Evolutionary conservation across 2,329 filamentous ascomycete species (phyloP).

Genomic region (Curvularia lunata): DNA sequence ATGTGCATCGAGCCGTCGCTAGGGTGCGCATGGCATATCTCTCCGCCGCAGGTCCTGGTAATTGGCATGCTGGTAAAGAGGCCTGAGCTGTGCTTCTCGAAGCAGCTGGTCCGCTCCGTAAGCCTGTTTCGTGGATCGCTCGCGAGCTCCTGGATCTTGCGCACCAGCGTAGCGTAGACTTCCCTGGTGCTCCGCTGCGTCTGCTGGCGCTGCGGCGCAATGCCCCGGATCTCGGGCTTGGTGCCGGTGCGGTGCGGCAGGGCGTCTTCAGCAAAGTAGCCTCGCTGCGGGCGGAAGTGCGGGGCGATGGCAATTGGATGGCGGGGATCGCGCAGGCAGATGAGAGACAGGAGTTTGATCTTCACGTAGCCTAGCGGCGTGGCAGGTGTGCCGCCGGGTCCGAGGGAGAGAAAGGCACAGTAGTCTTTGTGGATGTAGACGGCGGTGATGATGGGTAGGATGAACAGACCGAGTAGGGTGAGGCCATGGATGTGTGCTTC

Average conservation of each 20-base stretch:
- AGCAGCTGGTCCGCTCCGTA: constrained; percentile 69
- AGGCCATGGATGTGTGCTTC: constrained; percentile 8
- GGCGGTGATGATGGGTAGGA: constrained; percentile 36
- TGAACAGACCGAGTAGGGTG: constrained; percentile 29
- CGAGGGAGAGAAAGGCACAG: constrained; percentile 74
- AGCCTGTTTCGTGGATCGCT: constrained; percentile 39
- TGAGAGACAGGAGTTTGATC: constrained; percentile 74
- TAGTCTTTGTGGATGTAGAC: constrained; percentile 71
- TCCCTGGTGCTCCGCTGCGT: constrained; percentile 67
- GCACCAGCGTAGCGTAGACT: constrained; percentile 49
- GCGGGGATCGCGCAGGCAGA: constrained; percentile 75
- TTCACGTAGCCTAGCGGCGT: constrained; percentile 75
- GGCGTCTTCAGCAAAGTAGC: constrained; percentile 59
- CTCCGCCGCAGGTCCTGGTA: constrained; percentile 76
- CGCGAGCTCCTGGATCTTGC: constrained; percentile 29
- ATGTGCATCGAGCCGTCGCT: constrained; percentile 79
- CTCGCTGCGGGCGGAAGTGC: constrained; percentile 59
- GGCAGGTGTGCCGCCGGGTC: constrained; percentile 79
- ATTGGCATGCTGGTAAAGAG: constrained; percentile 72
- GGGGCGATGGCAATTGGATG: constrained; percentile 61
- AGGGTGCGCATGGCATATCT: constrained; percentile 81
- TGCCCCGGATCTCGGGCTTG: constrained; percentile 72
- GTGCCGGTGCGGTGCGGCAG: constrained; percentile 68
- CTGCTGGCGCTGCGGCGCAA: constrained; percentile 81
- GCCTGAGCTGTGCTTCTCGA: constrained; percentile 82